Percentiles rank a stretch among this genome's conserved stretches.
Evolutionary conservation across 139 green algal genomes (phyloP).

Genomic region (Micractinium conductrix): DNA sequence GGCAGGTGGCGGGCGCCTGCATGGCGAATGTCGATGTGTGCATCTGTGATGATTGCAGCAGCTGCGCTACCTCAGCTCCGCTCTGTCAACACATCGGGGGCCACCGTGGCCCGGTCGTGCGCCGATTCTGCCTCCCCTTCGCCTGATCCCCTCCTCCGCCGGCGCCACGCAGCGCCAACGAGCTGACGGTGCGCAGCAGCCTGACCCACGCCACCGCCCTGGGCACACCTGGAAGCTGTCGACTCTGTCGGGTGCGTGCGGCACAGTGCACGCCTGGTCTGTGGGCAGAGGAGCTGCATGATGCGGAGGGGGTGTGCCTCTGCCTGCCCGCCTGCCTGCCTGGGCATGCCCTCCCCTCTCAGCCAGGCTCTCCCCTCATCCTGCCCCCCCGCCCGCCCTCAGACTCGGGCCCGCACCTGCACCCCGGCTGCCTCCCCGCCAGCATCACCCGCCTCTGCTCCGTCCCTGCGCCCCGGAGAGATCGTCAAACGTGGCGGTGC

Average conservation of each 20-base stretch:
- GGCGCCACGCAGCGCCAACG: neutral
- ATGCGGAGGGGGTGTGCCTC: neutral
- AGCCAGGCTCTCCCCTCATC: neutral
- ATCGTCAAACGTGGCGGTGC: too few relatives aligned
- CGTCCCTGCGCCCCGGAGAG: neutral
- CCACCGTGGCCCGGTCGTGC: neutral
- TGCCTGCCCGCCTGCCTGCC: too few relatives aligned
- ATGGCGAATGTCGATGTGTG: neutral
- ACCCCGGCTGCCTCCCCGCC: constrained; percentile 3
- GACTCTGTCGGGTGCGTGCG: neutral
- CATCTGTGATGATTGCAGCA: neutral
- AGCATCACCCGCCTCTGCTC: constrained; percentile 17
- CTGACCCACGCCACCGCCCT: neutral
- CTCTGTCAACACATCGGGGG: neutral
- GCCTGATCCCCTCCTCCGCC: neutral
- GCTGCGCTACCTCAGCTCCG: neutral
- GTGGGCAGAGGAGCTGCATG: too few relatives aligned
- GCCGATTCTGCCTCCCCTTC: neutral
- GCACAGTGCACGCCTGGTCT: neutral
- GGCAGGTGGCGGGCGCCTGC: neutral
- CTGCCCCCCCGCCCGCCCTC: neutral
- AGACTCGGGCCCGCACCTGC: constrained; percentile 4
- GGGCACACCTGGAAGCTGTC: constrained; percentile 21
- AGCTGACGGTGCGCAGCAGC: neutral
- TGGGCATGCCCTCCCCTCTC: neutral